A percentile compares a stretch with the other conserved stretches of the same genome.
Evolutionary conservation across 345 rosid genomes (phyloP).

Genomic region (Populus tremula): DNA sequence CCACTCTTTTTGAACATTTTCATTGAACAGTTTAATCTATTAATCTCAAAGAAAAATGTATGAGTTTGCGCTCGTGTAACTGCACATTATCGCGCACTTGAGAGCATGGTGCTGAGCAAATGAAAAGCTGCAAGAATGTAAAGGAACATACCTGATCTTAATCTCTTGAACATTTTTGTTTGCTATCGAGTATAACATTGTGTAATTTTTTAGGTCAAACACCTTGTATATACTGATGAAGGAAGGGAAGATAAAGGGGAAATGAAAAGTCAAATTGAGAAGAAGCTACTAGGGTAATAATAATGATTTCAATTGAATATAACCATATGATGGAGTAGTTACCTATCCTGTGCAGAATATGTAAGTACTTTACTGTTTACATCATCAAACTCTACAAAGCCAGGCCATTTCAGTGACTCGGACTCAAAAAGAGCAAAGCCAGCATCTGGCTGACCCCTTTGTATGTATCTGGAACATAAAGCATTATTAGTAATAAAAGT

Average conservation of each 20-base stretch:
- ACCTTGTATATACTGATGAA: conserved; percentile 54
- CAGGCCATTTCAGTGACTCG: conserved; percentile 87
- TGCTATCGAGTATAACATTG: conserved; percentile 54
- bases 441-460: conserved; percentile 64
- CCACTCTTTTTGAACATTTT: background rate
- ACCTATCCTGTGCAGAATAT: conserved; percentile 82
- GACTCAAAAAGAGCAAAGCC: conserved; percentile 85
- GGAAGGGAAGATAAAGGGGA: background rate
- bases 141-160: conserved; percentile 44
- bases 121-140: background rate
- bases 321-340: background rate
- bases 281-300: background rate
- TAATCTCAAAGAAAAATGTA: too few species aligned
- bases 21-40: too few species aligned
- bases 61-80: background rate
- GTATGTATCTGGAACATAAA: conserved; percentile 51
- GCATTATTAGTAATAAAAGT: background rate
- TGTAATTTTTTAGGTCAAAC: conserved; percentile 54
- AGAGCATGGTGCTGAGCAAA: background rate
- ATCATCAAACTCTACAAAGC: conserved; percentile 89
- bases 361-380: conserved; percentile 84
- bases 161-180: conserved; percentile 53
- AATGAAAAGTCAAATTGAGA: background rate
- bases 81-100: background rate
- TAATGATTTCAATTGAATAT: background rate